These are phyloP conservation scores for Antarctomyces pellizariae DNA, from an alignment of 495 filamentous ascomycete species.

Conservation along the genomic window DNA sequence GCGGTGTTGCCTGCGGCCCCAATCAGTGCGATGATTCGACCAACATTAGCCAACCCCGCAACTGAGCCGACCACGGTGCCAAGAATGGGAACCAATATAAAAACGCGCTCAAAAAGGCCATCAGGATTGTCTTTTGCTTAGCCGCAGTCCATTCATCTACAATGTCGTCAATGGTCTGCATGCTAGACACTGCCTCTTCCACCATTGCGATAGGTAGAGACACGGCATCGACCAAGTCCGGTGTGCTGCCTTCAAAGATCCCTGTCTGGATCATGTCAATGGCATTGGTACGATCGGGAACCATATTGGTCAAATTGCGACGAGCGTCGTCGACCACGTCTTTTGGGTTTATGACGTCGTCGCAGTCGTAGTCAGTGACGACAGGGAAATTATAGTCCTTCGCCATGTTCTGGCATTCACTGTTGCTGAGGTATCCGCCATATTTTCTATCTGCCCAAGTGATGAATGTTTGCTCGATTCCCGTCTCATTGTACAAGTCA, in stretches of 20 bases:
- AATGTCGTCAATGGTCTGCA: too few relatives aligned
- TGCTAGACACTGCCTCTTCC: too few relatives aligned
- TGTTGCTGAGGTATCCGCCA: background rate
- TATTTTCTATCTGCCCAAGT: background rate
- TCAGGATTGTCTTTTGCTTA: too few relatives aligned
- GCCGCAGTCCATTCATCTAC: too few relatives aligned
- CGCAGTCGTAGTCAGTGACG: background rate
- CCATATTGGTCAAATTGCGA: slow-evolving; percentile 1
- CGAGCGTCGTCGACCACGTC: slow-evolving; percentile 1
- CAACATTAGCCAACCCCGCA: slow-evolving; percentile 3
- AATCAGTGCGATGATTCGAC: slow-evolving; percentile 1
- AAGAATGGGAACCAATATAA: too few relatives aligned
- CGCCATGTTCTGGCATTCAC: background rate
- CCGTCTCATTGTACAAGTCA: slow-evolving; percentile 1
- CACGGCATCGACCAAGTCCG: too few relatives aligned
- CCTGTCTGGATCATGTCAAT: too few relatives aligned
- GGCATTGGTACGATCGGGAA: too few relatives aligned
- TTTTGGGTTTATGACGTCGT: slow-evolving; percentile 3
- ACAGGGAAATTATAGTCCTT: slow-evolving; percentile 1
- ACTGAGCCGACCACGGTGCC: too few relatives aligned
- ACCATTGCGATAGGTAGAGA: too few relatives aligned
- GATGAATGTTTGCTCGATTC: slow-evolving; percentile 3
- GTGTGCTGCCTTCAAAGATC: too few relatives aligned
- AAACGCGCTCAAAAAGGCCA: too few relatives aligned
- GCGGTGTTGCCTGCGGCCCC: slow-evolving; percentile 3